Evolutionary conservation across 768 basidiomycete genomes (phyloP).

Genomic region (Suillus subaureus): DNA sequence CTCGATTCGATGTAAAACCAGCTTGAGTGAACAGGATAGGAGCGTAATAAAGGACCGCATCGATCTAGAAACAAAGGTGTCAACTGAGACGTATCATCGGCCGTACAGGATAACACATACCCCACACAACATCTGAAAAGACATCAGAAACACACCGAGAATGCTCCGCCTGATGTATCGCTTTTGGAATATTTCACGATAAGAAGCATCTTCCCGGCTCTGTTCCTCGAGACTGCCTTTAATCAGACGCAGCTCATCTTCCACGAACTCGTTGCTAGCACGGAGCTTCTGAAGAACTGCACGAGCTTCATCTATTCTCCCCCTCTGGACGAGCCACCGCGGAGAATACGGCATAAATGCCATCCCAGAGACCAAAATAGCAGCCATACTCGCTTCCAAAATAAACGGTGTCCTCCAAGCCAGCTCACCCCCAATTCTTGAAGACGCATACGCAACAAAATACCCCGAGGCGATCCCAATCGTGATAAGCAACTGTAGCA

Average conservation of each 20-base stretch:
- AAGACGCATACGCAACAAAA: slow-evolving; percentile 29
- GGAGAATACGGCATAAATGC: slow-evolving; percentile 22
- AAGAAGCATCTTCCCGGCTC: slow-evolving; percentile 20
- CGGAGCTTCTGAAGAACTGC: slow-evolving; percentile 28
- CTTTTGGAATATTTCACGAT: slow-evolving; percentile 31
- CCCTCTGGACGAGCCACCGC: slow-evolving; percentile 34
- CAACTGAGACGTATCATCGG: background rate
- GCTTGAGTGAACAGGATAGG: slow-evolving; percentile 52
- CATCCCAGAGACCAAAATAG: slow-evolving; percentile 25
- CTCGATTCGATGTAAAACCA: slow-evolving; percentile 48
- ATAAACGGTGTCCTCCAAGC: slow-evolving; percentile 34
- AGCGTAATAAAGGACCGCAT: slow-evolving; percentile 40
- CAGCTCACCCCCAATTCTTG: slow-evolving; percentile 22
- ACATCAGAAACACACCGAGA: slow-evolving; percentile 46
- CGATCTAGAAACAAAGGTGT: slow-evolving; percentile 20
- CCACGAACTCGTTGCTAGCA: slow-evolving; percentile 12
- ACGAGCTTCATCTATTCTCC: slow-evolving; percentile 34
- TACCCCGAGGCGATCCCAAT: slow-evolving; percentile 43
- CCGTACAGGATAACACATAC: slow-evolving; percentile 16
- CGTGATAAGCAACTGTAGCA: slow-evolving; percentile 46
- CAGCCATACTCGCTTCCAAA: slow-evolving; percentile 25
- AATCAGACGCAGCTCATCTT: slow-evolving; percentile 26
- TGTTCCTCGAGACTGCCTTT: slow-evolving; percentile 26
- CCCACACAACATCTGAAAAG: slow-evolving; percentile 42
- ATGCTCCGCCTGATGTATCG: slow-evolving; percentile 36